A percentile compares a stretch with the other conserved stretches of the same genome.
Evolutionary conservation across 257 asterid genomes (phyloP).

Genomic region (Avicennia marina): DNA sequence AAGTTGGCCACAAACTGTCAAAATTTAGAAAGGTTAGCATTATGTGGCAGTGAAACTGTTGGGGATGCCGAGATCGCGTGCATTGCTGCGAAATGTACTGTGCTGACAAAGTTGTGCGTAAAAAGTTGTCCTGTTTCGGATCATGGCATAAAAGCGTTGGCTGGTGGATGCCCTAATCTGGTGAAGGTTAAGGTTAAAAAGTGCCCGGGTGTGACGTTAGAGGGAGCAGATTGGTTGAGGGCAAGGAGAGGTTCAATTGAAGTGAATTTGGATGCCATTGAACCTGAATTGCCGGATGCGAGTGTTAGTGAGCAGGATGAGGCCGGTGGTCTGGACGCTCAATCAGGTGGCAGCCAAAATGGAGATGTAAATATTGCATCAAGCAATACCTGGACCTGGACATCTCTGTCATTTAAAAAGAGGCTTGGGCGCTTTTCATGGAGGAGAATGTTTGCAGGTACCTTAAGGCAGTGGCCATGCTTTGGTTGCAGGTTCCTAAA

Average conservation of each 20-base stretch:
- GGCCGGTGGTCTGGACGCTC: too few relatives aligned
- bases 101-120: constrained; percentile 76
- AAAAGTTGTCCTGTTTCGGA: constrained; percentile 86
- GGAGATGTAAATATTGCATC: constrained; percentile 20
- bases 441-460: constrained; percentile 50
- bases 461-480: constrained; percentile 69
- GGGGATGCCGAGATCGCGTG: constrained; percentile 80
- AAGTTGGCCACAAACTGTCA: constrained; percentile 56
- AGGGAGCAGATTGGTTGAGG: background rate
- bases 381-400: constrained; percentile 32
- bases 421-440: constrained; percentile 55
- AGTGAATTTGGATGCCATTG: constrained; percentile 66
- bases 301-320: background rate
- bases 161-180: background rate
- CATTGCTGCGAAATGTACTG: constrained; percentile 70
- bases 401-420: constrained; percentile 54
- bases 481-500: constrained; percentile 49
- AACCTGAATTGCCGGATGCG: constrained; percentile 8
- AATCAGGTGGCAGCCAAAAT: background rate
- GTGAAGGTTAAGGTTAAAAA: background rate
- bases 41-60: constrained; percentile 82
- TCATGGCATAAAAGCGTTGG: constrained; percentile 66
- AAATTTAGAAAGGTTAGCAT: constrained; percentile 77
- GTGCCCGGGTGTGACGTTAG: background rate
- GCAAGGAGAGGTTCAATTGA: constrained; percentile 27